Evolutionary conservation across 176 grass and related monocot species (phyloP).

Genomic region (Alloteropsis semialata): DNA sequence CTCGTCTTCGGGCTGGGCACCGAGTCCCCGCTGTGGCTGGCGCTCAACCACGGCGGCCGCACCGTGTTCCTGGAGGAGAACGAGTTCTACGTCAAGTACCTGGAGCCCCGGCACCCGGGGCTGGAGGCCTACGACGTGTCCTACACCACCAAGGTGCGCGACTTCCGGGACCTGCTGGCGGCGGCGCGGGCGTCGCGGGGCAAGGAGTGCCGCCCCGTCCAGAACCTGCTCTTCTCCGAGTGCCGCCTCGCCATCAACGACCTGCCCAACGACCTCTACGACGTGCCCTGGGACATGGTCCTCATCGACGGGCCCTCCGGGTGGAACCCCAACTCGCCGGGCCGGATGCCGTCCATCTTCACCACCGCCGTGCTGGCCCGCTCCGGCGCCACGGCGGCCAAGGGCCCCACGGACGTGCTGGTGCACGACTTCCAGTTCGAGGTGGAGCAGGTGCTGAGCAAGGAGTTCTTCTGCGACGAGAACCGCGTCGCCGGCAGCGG

Average conservation of each 20-base stretch:
- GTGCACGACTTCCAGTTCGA: constrained; percentile 83
- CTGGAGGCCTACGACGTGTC: constrained; percentile 91
- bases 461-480: constrained; percentile 86
- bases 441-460: constrained; percentile 54
- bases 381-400: constrained; percentile 32
- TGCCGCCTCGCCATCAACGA: constrained; percentile 93
- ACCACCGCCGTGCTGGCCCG: constrained; percentile 77
- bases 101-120: constrained; percentile 71
- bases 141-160: constrained; percentile 63
- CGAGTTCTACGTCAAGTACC: constrained; percentile 94
- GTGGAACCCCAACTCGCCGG: constrained; percentile 52
- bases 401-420: constrained; percentile 62
- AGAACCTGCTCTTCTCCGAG: constrained; percentile 97
- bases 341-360: constrained; percentile 73
- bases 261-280: constrained; percentile 91
- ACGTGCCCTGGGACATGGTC: constrained; percentile 75
- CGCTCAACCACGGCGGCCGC: constrained; percentile 85
- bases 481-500: constrained; percentile 52
- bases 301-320: constrained; percentile 82
- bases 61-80: constrained; percentile 98
- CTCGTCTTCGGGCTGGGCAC: constrained; percentile 60
- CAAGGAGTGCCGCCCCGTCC: constrained; percentile 66
- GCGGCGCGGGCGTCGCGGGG: constrained; percentile 32
- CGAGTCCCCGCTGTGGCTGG: constrained; percentile 72
- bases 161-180: constrained; percentile 50